Conservation (phyloP, 2,329 filamentous ascomycete species). For the Aureobasidium musti region DNA sequence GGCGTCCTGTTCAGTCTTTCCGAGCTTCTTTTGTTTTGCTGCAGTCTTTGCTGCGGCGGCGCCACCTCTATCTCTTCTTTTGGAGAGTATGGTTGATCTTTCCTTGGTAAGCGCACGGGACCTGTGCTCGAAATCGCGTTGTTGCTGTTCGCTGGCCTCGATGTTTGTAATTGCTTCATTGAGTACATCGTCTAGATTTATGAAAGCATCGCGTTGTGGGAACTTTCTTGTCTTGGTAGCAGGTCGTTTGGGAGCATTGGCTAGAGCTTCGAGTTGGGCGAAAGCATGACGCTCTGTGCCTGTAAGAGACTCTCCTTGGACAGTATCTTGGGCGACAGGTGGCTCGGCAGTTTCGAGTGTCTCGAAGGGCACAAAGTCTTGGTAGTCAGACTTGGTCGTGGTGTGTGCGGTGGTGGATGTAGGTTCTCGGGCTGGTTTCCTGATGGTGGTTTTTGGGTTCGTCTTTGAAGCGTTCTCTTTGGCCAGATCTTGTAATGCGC, state of each 20-base stretch:
- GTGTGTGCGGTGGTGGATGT: neutral
- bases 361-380: constrained; percentile 24
- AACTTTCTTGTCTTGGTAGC: neutral
- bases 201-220: neutral
- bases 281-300: constrained; percentile 11
- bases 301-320: constrained; percentile 14
- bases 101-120: neutral
- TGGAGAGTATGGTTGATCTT: neutral
- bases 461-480: constrained; percentile 4
- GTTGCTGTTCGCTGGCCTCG: neutral
- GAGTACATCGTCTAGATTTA: constrained; percentile 23
- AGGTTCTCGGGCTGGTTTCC: neutral
- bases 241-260: neutral
- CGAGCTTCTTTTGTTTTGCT: neutral
- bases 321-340: neutral
- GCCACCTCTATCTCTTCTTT: neutral
- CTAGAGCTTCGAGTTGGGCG: constrained; percentile 17
- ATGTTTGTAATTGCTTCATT: constrained; percentile 15
- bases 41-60: neutral
- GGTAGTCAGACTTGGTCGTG: neutral
- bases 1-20: neutral
- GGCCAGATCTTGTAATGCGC: constrained; percentile 24
- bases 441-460: neutral
- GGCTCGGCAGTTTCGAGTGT: neutral
- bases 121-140: neutral